These are phyloP conservation scores for Wickerhamomyces hampshirensis DNA, from an alignment of 805 yeast genomes.

Conservation along the genomic window DNA sequence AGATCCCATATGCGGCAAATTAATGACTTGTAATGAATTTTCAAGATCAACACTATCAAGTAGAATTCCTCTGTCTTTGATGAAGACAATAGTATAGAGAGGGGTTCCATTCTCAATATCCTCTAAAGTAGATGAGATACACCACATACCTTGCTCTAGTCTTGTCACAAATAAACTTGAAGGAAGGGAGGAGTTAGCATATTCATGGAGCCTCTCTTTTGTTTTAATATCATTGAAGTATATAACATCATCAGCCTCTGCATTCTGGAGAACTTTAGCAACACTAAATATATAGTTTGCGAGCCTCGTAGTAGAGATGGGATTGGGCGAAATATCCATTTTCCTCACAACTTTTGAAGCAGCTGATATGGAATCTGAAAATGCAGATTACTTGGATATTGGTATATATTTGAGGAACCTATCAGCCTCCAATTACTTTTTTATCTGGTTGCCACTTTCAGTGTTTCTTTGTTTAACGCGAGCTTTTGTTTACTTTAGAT, in stretches of 20 bases:
- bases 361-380: neutral
- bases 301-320: constrained; percentile 12
- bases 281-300: constrained; percentile 25
- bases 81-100: constrained; percentile 32
- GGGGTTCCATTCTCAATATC: constrained; percentile 5
- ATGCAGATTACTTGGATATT: neutral
- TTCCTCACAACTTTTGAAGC: neutral
- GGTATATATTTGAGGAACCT: no score
- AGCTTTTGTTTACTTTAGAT: no score
- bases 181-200: constrained; percentile 17
- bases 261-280: constrained; percentile 26
- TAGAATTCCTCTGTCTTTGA: constrained; percentile 38
- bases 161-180: constrained; percentile 24
- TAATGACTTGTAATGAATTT: constrained; percentile 30
- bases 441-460: no score
- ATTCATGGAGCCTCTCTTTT: constrained; percentile 13
- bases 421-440: no score
- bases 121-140: constrained; percentile 8
- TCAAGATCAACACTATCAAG: constrained; percentile 20
- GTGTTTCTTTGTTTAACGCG: no score
- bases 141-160: constrained; percentile 12
- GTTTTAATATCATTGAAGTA: constrained; percentile 22
- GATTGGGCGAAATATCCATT: constrained; percentile 4
- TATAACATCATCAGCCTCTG: constrained; percentile 21
- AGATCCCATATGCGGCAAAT: constrained; percentile 28